Evolutionary conservation across 805 yeast genomes (phyloP).

Genomic region (Metschnikowia arizonensis): DNA sequence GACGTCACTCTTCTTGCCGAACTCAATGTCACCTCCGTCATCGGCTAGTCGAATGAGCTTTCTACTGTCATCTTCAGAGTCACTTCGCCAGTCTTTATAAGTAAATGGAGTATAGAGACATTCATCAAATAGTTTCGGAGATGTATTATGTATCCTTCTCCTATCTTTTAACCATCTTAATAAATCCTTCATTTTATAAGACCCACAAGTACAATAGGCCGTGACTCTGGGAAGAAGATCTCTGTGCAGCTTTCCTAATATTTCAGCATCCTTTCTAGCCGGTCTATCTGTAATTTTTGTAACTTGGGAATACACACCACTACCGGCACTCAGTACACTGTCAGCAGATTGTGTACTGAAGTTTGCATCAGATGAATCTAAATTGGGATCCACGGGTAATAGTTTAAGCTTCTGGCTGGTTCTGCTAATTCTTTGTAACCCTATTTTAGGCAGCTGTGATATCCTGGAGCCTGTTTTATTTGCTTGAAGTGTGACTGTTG

Average conservation of each 20-base stretch:
- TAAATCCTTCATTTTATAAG: constrained; percentile 84
- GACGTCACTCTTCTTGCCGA: constrained; percentile 75
- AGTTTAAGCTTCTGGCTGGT: constrained; percentile 70
- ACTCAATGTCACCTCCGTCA: constrained; percentile 92
- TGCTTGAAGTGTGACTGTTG: constrained; percentile 17
- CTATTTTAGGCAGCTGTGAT: constrained; percentile 46
- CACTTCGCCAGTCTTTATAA: constrained; percentile 70
- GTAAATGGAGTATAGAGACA: constrained; percentile 90
- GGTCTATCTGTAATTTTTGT: constrained; percentile 78
- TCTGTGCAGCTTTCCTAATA: constrained; percentile 81
- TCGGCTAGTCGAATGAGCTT: constrained; percentile 69
- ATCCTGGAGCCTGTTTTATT: constrained; percentile 26
- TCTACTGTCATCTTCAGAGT: constrained; percentile 37
- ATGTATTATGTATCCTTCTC: constrained; percentile 66
- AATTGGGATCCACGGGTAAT: constrained; percentile 55
- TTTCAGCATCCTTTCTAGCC: constrained; percentile 91
- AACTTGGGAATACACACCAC: constrained; percentile 77
- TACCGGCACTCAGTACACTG: constrained; percentile 26
- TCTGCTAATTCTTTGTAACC: constrained; percentile 71
- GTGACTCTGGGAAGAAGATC: constrained; percentile 88
- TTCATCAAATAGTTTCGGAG: constrained; percentile 89
- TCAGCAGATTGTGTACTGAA: constrained; percentile 28
- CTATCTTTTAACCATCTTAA: constrained; percentile 81
- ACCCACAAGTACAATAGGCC: constrained; percentile 93
- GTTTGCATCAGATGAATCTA: constrained; percentile 15